Percentiles rank a stretch among this genome's conserved stretches.
phyloP scores from a whole-genome alignment of 108 stramenopile genomes.

The Heterococcus sp. region DNA sequence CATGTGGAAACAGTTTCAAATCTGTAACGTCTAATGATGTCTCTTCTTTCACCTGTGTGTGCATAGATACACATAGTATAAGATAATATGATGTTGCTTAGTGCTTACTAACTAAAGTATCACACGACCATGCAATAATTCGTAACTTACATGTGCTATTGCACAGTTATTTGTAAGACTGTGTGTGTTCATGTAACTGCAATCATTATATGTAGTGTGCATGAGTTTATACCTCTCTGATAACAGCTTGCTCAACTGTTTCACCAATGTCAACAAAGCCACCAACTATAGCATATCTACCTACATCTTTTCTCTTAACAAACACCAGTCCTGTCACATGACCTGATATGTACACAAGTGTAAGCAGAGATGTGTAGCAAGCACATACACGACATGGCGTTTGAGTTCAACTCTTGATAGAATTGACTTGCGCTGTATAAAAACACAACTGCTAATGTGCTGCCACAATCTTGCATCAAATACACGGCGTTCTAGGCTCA shows the following conservation, averaged over 20 bases:
- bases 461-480: too few relatives aligned
- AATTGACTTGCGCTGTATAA: too few relatives aligned
- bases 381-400: too few relatives aligned
- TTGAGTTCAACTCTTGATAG: too few relatives aligned
- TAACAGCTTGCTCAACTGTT: slow-evolving; percentile 35
- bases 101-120: background rate
- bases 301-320: slow-evolving; percentile 20
- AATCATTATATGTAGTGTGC: background rate
- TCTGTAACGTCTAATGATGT: slow-evolving; percentile 38
- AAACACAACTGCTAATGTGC: too few relatives aligned
- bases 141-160: background rate
- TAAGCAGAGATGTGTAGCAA: too few relatives aligned
- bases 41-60: slow-evolving; percentile 40
- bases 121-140: background rate
- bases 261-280: slow-evolving; percentile 53
- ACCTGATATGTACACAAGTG: too few relatives aligned
- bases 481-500: too few relatives aligned
- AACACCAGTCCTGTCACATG: slow-evolving; percentile 6
- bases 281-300: slow-evolving; percentile 31
- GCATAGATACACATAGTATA: background rate
- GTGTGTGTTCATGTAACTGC: background rate
- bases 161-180: background rate
- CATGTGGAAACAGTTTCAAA: slow-evolving; percentile 33
- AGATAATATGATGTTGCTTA: background rate
- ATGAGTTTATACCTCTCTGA: slow-evolving; percentile 20